phyloP scores from a whole-genome alignment of 139 green algal genomes.

The Picochlorum sp. region DNA sequence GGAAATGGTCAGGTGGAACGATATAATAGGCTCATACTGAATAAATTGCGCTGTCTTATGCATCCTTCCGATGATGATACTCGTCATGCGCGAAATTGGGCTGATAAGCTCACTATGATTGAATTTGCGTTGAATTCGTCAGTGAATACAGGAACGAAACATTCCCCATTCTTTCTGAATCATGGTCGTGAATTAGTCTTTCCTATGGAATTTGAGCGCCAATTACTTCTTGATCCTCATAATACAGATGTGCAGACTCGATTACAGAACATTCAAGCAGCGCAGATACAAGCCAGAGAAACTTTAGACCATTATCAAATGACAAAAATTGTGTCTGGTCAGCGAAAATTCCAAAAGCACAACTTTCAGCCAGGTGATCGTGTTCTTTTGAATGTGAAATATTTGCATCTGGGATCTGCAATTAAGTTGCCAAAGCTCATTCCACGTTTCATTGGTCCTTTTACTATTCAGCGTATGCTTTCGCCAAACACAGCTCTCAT shows the following conservation, averaged over 20 bases:
- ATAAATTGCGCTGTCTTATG: constrained; percentile 39
- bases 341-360: background rate
- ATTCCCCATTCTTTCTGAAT: constrained; percentile 37
- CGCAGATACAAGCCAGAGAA: background rate
- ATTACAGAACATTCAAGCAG: background rate
- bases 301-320: background rate
- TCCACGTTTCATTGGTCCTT: constrained; percentile 1
- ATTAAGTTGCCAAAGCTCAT: background rate
- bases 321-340: background rate
- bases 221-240: background rate
- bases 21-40: constrained; percentile 40
- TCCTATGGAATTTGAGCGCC: constrained; percentile 2
- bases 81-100: constrained; percentile 26
- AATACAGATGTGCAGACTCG: background rate
- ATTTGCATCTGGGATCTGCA: background rate
- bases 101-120: constrained; percentile 17
- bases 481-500: too few species aligned
- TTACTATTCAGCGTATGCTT: background rate
- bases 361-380: background rate
- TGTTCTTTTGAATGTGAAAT: background rate
- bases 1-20: constrained; percentile 58
- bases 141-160: constrained; percentile 6
- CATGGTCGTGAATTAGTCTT: constrained; percentile 21
- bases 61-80: constrained; percentile 10
- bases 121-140: constrained; percentile 50